phyloP scores from a whole-genome alignment of 345 rosid species.

The Gossypioides kirkii region DNA sequence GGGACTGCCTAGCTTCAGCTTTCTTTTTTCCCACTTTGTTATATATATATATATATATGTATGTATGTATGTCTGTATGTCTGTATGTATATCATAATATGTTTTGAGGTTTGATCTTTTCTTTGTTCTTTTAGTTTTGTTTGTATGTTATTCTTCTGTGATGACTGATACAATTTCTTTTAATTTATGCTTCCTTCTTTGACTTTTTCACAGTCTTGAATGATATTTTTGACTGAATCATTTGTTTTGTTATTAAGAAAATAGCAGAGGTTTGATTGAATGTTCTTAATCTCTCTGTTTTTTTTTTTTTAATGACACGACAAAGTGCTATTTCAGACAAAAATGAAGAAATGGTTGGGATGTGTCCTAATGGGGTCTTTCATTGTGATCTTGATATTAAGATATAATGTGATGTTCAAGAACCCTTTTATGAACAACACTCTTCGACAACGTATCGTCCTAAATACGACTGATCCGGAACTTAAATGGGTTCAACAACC shows the following conservation, averaged over 20 bases:
- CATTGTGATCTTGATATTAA: slow-evolving; percentile 59
- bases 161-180: background rate
- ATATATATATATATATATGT: background rate
- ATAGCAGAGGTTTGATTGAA: background rate
- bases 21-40: background rate
- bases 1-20: background rate
- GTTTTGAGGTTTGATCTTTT: background rate
- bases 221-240: background rate
- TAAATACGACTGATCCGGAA: slow-evolving; percentile 47
- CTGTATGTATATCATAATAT: background rate
- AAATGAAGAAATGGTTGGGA: slow-evolving; percentile 84
- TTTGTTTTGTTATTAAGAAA: background rate
- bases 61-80: too few relatives aligned
- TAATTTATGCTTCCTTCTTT: background rate
- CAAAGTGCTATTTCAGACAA: background rate
- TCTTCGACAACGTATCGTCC: slow-evolving; percentile 29
- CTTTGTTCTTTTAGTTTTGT: background rate
- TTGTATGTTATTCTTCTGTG: background rate
- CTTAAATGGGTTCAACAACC: slow-evolving; percentile 53
- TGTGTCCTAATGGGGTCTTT: slow-evolving; percentile 59
- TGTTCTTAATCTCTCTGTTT: background rate
- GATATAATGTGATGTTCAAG: slow-evolving; percentile 52
- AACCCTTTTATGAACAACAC: slow-evolving; percentile 51
- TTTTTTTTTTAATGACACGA: background rate
- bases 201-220: background rate